Evolutionary conservation across 2,329 filamentous ascomycete species (phyloP), one percentile per base, ranked within the genome.

Genomic region (Geosmithia morbida): DNA sequence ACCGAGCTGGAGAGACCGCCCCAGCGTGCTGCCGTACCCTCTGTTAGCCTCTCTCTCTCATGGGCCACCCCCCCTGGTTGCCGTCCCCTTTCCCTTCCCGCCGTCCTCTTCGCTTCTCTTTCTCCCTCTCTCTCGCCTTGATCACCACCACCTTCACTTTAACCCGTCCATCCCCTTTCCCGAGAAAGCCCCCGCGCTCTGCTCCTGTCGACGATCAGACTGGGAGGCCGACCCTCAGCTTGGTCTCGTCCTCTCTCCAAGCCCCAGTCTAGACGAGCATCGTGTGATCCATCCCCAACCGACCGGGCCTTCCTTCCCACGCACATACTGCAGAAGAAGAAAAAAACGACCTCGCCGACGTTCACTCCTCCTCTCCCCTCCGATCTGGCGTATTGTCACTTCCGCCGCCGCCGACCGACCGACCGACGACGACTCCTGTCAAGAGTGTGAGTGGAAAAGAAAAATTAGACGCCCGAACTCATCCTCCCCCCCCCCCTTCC

Each of bases 141-240:
- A 37, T 37, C 33, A 37, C 33, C 33, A 37, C 46, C 30, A 46
- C 39, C 45, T 39, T 47, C 46, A 39, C 41, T 45, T 30, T 42
- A n/a, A 26, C 26, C 45, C 45, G 22, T 46, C 44, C 43, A 33
- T 17, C 11, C 33, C 30, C 22, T 14, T 44, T 47, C 40, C 42
- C 22, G 22, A 48, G 40, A 22, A 49, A 41, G 20, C 46, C 47
- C 30, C 39, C 40, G 44, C 41, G 48, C 44, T 49, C 41, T 49
- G 48, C 48, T 49, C 48, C 48, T 43, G 48, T 49, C 48, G 44
- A 49, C 44, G 43, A 45, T 19, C 33, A 29, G 41, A 46, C 46
- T 47, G 43, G 48, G 49, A 46, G 41, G 30, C 22, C 17, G 33
- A 37, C 20, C 41, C 33, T 20, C 20, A 33, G 17, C 30, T 17